A percentile compares a stretch with the other conserved stretches of the same genome.
These are phyloP conservation scores for Penicillium italicum DNA, from an alignment of 2,329 filamentous ascomycete genomes.

Conservation along the genomic window DNA sequence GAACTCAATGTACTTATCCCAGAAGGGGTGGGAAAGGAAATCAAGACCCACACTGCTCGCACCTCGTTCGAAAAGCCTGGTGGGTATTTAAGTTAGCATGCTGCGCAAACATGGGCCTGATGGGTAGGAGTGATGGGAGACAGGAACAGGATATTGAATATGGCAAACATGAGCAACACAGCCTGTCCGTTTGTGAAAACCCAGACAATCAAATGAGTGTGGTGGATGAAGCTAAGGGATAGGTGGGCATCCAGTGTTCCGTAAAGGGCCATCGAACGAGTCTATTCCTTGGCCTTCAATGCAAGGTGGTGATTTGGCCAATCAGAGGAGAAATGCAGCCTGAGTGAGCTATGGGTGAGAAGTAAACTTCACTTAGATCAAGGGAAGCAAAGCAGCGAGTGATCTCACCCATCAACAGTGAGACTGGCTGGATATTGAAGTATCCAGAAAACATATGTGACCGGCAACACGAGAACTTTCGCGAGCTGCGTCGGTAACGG, in stretches of 20 bases:
- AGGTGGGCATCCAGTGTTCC: slow-evolving; percentile 30
- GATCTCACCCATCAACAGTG: slow-evolving; percentile 57
- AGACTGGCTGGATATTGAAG: slow-evolving; percentile 33
- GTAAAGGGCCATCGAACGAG: slow-evolving; percentile 33
- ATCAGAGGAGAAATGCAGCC: slow-evolving; percentile 47
- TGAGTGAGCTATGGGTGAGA: slow-evolving; percentile 52
- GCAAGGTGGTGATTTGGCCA: slow-evolving; percentile 32
- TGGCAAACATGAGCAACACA: slow-evolving; percentile 41
- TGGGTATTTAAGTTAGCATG: slow-evolving; percentile 39
- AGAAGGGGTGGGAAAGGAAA: slow-evolving; percentile 92
- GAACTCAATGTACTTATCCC: slow-evolving; percentile 98
- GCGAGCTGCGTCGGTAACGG: slow-evolving; percentile 41
- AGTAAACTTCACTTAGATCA: slow-evolving; percentile 45
- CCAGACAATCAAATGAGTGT: slow-evolving; percentile 39
- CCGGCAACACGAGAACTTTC: slow-evolving; percentile 36
- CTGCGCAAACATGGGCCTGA: slow-evolving; percentile 9
- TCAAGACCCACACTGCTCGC: slow-evolving; percentile 82
- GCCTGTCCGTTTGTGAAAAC: slow-evolving; percentile 35
- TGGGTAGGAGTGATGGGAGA: slow-evolving; percentile 27
- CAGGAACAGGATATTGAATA: slow-evolving; percentile 38
- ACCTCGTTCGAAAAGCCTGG: slow-evolving; percentile 87
- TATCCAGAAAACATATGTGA: slow-evolving; percentile 37
- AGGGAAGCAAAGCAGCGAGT: slow-evolving; percentile 57
- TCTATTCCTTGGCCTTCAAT: slow-evolving; percentile 28
- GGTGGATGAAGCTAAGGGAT: slow-evolving; percentile 30